Percentiles rank a stretch among this genome's conserved stretches.
phyloP scores from a whole-genome alignment of 192 early-diverging fungal genomes.

The Linnemannia hyalina region DNA sequence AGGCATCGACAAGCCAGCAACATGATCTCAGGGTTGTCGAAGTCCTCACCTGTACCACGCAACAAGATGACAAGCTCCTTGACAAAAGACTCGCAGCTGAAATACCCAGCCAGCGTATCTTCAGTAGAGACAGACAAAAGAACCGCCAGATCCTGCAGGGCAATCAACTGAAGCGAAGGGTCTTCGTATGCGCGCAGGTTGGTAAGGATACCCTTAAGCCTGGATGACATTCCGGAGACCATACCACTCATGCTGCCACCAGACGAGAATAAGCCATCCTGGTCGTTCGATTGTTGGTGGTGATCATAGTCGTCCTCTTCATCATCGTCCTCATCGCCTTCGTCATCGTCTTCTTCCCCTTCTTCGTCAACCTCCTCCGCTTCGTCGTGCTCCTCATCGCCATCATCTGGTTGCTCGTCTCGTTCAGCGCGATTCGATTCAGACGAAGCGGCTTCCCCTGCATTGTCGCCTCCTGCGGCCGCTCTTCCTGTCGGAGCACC shows the following conservation, averaged over 20 bases:
- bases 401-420: neutral
- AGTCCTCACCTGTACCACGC: conserved; percentile 60
- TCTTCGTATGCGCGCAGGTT: conserved; percentile 71
- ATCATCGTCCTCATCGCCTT: conserved; percentile 47
- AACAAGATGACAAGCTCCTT: conserved; percentile 77
- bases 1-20: conserved; percentile 92
- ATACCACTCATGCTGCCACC: conserved; percentile 55
- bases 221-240: conserved; percentile 54
- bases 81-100: conserved; percentile 75
- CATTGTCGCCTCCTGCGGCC: neutral
- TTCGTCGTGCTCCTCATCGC: conserved; percentile 18
- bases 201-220: conserved; percentile 70
- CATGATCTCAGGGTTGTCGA: conserved; percentile 81
- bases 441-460: neutral
- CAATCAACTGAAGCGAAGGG: conserved; percentile 80
- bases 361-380: conserved; percentile 45
- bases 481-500: neutral
- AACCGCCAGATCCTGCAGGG: conserved; percentile 88
- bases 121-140: conserved; percentile 84
- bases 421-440: neutral
- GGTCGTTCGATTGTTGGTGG: conserved; percentile 45
- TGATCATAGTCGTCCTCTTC: conserved; percentile 56
- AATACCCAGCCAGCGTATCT: conserved; percentile 69
- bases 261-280: conserved; percentile 54
- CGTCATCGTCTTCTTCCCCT: conserved; percentile 46